Base-by-base conservation (phyloP, 441 rosid species). In the Melastoma candidum region DNA sequence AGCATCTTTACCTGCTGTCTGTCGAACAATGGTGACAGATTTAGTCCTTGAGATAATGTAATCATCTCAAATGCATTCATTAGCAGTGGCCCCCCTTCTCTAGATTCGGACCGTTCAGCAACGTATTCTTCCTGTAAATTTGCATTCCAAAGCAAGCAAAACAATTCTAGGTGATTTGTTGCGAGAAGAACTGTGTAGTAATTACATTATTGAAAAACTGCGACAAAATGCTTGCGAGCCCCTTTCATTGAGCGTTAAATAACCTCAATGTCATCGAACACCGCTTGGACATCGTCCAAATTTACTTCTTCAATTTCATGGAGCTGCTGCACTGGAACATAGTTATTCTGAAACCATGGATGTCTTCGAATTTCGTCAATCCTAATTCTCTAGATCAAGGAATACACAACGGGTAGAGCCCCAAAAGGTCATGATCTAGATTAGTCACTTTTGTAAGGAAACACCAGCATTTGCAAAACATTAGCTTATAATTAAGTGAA, bases 31-130 rank as follows among this genome's bases (percentile, higher is more conserved):
- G 85, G 89, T 32, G 95, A 81, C 56, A 92, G 73, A 65, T 92
- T 92, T 71, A 92, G 74, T 49, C 97, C 98, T 65, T 92, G 98
- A 25, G 97, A 92, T 64, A 92, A 72, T 8, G 94, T 82, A 49
- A 92, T 92, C 90, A 92, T 82, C 80, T 92, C 98, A 72, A 92
- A 92, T 46, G 98, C 98, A 69, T 92, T 92, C 95, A 92, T 84
- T 48, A 81, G 60, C 54, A 82, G 57, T 12, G 98, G 97, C 14
- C 95, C 78, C 7, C 65, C 77, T 39, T 72, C 83, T 43, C 68
- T 67, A 8, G 51, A 67, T 67, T 61, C 66, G 45, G 80, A 55
- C 57, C 69, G 73, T 74, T 83, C 88, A 27, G 41, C 46, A 24
- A 80, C 88, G 61, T 69, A 87, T 44, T 73, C 65, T 29, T 87